phyloP scores from a whole-genome alignment of 1,284 basidiomycete genomes.

The Heliocybe sulcata region DNA sequence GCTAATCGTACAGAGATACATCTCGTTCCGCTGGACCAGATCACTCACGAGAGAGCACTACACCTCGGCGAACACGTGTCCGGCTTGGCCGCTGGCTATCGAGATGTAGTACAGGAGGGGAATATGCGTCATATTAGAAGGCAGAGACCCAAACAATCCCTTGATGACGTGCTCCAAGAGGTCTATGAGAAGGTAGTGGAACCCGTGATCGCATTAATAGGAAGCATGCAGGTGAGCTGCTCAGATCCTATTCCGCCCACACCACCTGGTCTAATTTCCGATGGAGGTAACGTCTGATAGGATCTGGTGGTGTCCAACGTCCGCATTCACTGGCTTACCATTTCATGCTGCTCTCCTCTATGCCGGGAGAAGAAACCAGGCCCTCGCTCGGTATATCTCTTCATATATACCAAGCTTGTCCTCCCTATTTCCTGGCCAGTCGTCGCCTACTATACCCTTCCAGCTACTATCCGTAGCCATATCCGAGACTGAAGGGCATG shows the following conservation, averaged over 20 bases:
- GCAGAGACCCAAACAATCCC: not conserved
- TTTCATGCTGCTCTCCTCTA: constrained; percentile 1
- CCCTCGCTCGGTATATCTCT: not conserved
- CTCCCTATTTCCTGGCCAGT: not conserved
- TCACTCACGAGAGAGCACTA: not conserved
- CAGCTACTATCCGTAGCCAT: not conserved
- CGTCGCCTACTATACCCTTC: not conserved
- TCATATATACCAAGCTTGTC: not conserved
- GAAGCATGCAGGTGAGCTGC: no score
- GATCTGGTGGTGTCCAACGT: not conserved
- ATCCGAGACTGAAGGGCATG: not conserved
- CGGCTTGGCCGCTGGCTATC: not conserved
- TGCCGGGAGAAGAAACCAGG: not conserved
- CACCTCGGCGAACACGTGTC: not conserved
- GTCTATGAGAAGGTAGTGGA: not conserved
- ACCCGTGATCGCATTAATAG: no score
- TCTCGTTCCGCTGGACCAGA: not conserved
- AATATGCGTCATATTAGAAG: not conserved
- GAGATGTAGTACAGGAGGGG: not conserved
- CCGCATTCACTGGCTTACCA: not conserved
- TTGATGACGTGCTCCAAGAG: not conserved
- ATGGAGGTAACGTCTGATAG: not conserved
- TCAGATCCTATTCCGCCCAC: no score
- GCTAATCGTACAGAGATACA: not conserved
- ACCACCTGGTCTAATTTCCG: no score